A percentile compares a stretch with the other conserved stretches of the same genome.
Conservation (phyloP, 202 grass and related monocot genomes). For the Digitaria exilis region DNA sequence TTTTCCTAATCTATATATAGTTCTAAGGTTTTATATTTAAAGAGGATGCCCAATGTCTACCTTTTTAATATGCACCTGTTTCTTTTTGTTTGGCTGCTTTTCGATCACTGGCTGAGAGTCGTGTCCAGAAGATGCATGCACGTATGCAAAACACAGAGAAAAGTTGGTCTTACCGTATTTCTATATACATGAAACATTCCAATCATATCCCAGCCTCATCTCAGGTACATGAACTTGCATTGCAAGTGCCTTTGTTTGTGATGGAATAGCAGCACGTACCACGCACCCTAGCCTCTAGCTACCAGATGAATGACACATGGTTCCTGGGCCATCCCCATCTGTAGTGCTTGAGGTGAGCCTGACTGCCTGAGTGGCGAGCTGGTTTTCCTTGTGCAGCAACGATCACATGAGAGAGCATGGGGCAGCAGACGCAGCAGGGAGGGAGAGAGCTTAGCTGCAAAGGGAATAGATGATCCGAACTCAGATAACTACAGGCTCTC, state of each 20-base stretch:
- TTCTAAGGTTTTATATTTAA: background rate
- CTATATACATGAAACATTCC: constrained; percentile 19
- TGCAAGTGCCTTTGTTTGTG: background rate
- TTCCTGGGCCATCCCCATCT: background rate
- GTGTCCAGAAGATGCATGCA: background rate
- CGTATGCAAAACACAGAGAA: background rate
- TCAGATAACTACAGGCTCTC: background rate
- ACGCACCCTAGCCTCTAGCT: background rate
- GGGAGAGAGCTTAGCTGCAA: background rate
- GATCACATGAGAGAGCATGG: background rate
- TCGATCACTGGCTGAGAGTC: background rate
- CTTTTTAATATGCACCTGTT: background rate
- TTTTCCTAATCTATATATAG: too few species aligned
- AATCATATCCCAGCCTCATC: constrained; percentile 8
- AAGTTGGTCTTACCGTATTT: background rate
- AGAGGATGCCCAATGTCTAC: background rate
- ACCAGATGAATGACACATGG: background rate
- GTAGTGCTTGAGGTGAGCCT: background rate
- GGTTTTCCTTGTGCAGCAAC: background rate
- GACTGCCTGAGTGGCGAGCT: background rate
- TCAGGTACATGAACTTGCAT: background rate
- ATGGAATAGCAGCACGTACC: background rate
- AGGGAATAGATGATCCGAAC: background rate
- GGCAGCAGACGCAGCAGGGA: background rate
- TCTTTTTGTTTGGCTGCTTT: background rate